Evolutionary conservation across 768 basidiomycete genomes (phyloP), one percentile per base, ranked within the genome.

Genomic region (Gymnopilus dilepis): DNA sequence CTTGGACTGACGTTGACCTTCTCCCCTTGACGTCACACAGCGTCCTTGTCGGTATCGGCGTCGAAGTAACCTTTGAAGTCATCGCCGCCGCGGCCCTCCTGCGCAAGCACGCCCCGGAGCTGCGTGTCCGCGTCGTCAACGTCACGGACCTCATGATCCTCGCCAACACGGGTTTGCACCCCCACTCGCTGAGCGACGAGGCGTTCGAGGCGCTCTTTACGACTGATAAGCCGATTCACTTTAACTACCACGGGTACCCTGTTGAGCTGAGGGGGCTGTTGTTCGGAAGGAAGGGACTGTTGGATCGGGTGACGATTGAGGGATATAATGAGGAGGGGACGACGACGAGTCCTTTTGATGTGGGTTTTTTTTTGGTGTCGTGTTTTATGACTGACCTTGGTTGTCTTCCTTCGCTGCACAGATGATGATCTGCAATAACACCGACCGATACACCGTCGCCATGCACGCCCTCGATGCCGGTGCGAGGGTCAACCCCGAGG

Each of bases 91-190:
- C 92, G 0, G 86, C 87, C 2, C 81, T 95, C 22, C 84, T 96
- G 22, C 88, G 89, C 67, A 85, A 86, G 68, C 76, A 84, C 26
- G 79, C 80, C 21, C 87, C 91, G 1, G 81, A 82, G 8, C 82
- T 97, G 24, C 89, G 95, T 38, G 88, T 94, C 8, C 87, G 92
- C 24, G 91, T 96, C 59, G 87, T 96, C 59, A 96, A 97, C 66
- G 89, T 97, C 60, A 92, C 92, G 1, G 94, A 97, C 68, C 80
- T 96, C 43, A 90, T 97, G 86, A 88, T 95, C 60, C 83, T 97
- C 43, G 84, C 85, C 30, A 79, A 82, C 4, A 72, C 70, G n/a
- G 91, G 89, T 53, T 75, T 81, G 8, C 93, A 95, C 69, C 93
- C 94, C 6, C 93, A 94, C 67, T 80, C 91, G 1, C 78, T 95